Conservation (phyloP, 2,329 filamentous ascomycete species). For the Capronia epimyces region DNA sequence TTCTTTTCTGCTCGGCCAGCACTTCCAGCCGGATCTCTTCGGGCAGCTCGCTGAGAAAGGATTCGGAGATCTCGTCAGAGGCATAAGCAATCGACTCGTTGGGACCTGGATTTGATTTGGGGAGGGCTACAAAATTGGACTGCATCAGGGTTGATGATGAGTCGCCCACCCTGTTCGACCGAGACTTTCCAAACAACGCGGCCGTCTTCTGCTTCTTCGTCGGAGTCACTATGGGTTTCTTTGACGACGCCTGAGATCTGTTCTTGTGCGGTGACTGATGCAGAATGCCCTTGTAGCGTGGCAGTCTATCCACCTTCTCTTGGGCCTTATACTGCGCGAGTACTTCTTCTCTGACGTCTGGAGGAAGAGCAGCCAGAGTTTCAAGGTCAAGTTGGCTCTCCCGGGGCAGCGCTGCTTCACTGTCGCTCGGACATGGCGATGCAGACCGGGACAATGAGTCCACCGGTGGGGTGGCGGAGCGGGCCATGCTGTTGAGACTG, state of each 20-base stretch:
- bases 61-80: constrained; percentile 51
- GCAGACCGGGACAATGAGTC: constrained; percentile 34
- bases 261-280: constrained; percentile 44
- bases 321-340: constrained; percentile 61
- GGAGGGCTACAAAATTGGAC: constrained; percentile 59
- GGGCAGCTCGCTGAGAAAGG: constrained; percentile 76
- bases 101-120: constrained; percentile 21
- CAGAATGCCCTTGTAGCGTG: constrained; percentile 44
- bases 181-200: constrained; percentile 39
- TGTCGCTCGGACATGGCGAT: constrained; percentile 33
- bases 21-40: constrained; percentile 75
- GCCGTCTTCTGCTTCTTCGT: constrained; percentile 57
- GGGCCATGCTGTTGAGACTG: constrained; percentile 8
- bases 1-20: constrained; percentile 63
- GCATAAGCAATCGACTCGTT: constrained; percentile 26
- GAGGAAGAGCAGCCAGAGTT: constrained; percentile 74
- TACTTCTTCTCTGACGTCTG: constrained; percentile 79
- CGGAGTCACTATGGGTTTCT: constrained; percentile 52
- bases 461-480: constrained; percentile 2
- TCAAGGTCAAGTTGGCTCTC: constrained; percentile 80
- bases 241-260: constrained; percentile 33
- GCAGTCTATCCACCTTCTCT: constrained; percentile 32
- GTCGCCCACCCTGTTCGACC: constrained; percentile 49
- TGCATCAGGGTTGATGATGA: constrained; percentile 61
- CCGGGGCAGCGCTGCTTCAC: constrained; percentile 44